Conservation (phyloP, 441 rosid genomes). For the Aquilaria agallochum region DNA sequence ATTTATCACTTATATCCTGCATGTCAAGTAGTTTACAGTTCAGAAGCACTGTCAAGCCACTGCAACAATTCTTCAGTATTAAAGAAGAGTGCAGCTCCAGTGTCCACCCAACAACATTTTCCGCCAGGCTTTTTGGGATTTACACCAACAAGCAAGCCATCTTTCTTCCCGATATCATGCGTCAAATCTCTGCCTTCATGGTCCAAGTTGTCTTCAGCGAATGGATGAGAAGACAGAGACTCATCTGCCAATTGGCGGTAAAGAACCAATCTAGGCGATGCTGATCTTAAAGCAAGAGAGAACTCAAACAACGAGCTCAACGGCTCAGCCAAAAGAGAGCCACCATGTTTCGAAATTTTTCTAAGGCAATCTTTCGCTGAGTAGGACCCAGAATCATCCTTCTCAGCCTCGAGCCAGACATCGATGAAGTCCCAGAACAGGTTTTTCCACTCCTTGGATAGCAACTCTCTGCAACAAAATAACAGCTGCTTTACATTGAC, state of each 20-base stretch:
- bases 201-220: constrained; percentile 44
- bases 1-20: constrained; percentile 7
- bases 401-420: constrained; percentile 58
- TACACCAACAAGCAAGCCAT: constrained; percentile 50
- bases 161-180: constrained; percentile 31
- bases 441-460: constrained; percentile 79
- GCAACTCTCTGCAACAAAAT: constrained; percentile 58
- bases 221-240: constrained; percentile 93
- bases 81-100: constrained; percentile 76
- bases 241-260: constrained; percentile 93
- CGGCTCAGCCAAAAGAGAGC: constrained; percentile 48
- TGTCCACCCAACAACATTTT: constrained; percentile 97
- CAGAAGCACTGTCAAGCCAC: constrained; percentile 58
- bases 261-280: constrained; percentile 91
- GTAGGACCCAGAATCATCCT: constrained; percentile 41
- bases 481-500: too few relatives aligned
- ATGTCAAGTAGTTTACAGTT: constrained; percentile 38
- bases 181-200: constrained; percentile 24
- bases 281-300: constrained; percentile 86
- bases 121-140: constrained; percentile 58
- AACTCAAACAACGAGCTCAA: constrained; percentile 78
- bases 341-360: constrained; percentile 55
- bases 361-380: constrained; percentile 81
- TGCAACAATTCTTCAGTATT: constrained; percentile 56
- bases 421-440: constrained; percentile 91